Evolutionary conservation across 2,329 filamentous ascomycete genomes (phyloP).

Genomic region (Dactylella cylindrospora): DNA sequence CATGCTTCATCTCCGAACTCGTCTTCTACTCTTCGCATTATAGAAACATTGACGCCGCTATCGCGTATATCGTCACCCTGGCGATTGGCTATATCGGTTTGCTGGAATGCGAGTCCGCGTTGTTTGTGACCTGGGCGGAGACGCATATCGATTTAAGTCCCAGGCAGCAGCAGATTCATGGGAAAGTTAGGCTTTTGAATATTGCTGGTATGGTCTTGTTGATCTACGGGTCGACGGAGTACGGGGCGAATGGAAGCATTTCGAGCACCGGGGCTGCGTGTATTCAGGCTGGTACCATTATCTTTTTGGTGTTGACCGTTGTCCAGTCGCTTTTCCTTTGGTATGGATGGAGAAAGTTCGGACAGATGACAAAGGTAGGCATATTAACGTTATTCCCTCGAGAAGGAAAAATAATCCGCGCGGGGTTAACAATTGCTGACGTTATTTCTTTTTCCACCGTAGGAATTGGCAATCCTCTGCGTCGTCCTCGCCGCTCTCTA

Average conservation of each 20-base stretch:
- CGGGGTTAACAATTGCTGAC: neutral
- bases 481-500: constrained; percentile 8
- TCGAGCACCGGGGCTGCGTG: constrained; percentile 11
- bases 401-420: neutral
- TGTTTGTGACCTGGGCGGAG: constrained; percentile 35
- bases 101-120: constrained; percentile 31
- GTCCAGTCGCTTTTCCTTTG: constrained; percentile 22
- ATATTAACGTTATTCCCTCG: too few species aligned
- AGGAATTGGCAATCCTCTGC: constrained; percentile 18
- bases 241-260: neutral
- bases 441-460: neutral
- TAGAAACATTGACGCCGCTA: constrained; percentile 20
- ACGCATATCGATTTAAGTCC: constrained; percentile 16
- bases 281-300: constrained; percentile 34
- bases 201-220: constrained; percentile 20
- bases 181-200: constrained; percentile 32
- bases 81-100: constrained; percentile 39
- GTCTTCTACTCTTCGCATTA: constrained; percentile 36
- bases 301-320: constrained; percentile 30
- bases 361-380: constrained; percentile 6
- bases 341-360: constrained; percentile 16
- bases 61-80: constrained; percentile 34
- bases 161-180: constrained; percentile 18
- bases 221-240: constrained; percentile 24
- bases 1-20: constrained; percentile 41